These are phyloP conservation scores for Pseudoneurospora amorphoporcata DNA, from an alignment of 495 filamentous ascomycete species.

Conservation along the genomic window DNA sequence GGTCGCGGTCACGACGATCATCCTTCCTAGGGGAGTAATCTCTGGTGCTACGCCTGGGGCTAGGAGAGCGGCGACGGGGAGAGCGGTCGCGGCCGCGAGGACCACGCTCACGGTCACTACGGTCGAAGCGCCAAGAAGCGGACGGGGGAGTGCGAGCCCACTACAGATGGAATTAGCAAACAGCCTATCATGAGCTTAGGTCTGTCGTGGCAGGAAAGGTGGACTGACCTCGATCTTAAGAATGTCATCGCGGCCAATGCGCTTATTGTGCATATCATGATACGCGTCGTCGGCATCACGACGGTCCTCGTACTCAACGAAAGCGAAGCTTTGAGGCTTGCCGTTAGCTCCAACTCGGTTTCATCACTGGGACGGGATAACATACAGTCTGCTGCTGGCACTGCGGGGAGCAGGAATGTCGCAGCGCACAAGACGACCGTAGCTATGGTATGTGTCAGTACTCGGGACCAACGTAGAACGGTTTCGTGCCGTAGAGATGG, in stretches of 20 bases:
- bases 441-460: constrained; percentile 45
- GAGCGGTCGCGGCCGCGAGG: constrained; percentile 28
- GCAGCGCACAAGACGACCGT: constrained; percentile 96
- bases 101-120: constrained; percentile 10
- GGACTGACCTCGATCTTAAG: constrained; percentile 88
- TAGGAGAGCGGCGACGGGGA: constrained; percentile 66
- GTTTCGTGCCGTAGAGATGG: constrained; percentile 12
- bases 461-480: constrained; percentile 11
- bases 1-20: constrained; percentile 76
- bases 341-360: not conserved
- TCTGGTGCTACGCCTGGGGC: constrained; percentile 63
- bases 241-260: constrained; percentile 88
- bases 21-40: constrained; percentile 89
- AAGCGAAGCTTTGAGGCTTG: constrained; percentile 65
- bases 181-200: not conserved
- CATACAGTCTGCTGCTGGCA: constrained; percentile 87
- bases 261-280: constrained; percentile 99
- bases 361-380: constrained; percentile 17
- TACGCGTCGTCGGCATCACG: constrained; percentile 99
- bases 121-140: constrained; percentile 97
- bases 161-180: constrained; percentile 36
- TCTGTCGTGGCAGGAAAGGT: not conserved
- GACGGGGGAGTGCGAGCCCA: constrained; percentile 98
- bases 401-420: constrained; percentile 95
- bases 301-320: constrained; percentile 98